Conservation (phyloP, 106 monocot species). For the Dendrobium nobile region DNA sequence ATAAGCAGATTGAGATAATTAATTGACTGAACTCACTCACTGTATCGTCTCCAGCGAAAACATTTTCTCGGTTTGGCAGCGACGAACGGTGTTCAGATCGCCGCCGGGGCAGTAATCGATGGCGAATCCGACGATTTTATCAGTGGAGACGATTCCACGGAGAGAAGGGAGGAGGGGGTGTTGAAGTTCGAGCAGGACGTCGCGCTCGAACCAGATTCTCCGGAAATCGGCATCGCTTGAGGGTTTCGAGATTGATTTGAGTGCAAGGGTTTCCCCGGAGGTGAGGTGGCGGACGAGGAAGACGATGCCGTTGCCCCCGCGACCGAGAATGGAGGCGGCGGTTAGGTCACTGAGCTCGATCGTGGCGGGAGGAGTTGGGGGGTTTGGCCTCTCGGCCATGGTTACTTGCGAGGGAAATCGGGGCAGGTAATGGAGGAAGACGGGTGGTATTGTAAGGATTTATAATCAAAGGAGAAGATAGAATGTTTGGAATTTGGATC, state of each 20-base stretch:
- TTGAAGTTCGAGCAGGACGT: constrained; percentile 45
- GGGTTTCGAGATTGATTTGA: constrained; percentile 55
- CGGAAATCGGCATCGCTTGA: constrained; percentile 29
- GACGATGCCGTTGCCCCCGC: constrained; percentile 90
- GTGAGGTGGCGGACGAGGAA: constrained; percentile 40
- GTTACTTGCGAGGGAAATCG: background rate
- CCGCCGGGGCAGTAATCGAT: constrained; percentile 76
- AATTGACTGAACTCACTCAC: constrained; percentile 9
- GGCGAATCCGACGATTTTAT: constrained; percentile 70
- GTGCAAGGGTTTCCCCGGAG: constrained; percentile 23
- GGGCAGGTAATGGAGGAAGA: background rate
- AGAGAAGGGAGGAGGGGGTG: constrained; percentile 81
- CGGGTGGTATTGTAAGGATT: too few species aligned
- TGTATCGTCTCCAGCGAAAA: constrained; percentile 70
- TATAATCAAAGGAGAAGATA: too few species aligned
- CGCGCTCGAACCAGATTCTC: constrained; percentile 79
- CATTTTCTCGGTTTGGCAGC: constrained; percentile 58
- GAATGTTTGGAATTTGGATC: too few species aligned
- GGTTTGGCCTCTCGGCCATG: background rate
- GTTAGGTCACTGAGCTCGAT: constrained; percentile 39
- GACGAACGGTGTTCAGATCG: constrained; percentile 38
- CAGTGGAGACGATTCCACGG: constrained; percentile 63
- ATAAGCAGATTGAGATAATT: background rate
- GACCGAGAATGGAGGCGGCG: constrained; percentile 62
- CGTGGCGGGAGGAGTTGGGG: background rate